Evolutionary conservation across 805 yeast genomes (phyloP), one percentile per base, ranked within the genome.

Genomic region (Nakazawaea anatomiae): DNA sequence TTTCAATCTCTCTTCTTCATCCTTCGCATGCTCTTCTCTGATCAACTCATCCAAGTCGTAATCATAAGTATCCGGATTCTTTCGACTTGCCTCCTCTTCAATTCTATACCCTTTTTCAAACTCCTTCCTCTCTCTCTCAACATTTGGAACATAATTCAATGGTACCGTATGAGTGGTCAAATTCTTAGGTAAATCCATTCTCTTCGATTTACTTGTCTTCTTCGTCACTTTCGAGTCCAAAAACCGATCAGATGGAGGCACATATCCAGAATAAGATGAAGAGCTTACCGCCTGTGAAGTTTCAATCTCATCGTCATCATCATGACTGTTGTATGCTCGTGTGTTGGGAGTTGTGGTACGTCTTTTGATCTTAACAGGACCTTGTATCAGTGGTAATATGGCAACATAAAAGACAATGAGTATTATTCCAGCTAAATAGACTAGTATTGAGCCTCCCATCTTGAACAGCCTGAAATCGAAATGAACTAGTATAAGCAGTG

Each of bases 31-130:
- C 50, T 69, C 72, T 42, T 69, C 67, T 25, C 65, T 58, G 31
- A 77, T 75, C 46, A 77, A 62, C 11, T 76, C 79, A 53, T 77
- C 73, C 30, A 77, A 57, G 53, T 75, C 78, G 52, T 68, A 77
- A 56, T 77, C 82, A 59, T 65, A 77, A 2, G 55, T 60, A 54
- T 73, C 70, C 6, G 80, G 79, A 57, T 75, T 73, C 4, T 58
- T 52, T 5, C 36, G 9, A 39, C 27, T 9, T 35, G 14, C 27
- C 29, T 57, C 52, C 46, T 48, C 60, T 32, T 58, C 53, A 66
- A 48, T 65, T 64, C 43, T 63, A 54, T 10, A 66, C 65, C 2
- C 66, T 64, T 41, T 54, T 57, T 4, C 30, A 27, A 10, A 34
- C 30, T 25, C 9, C 5, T 29, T 11, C 27, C 18, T 14, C 43